Conservation (phyloP, 768 basidiomycete genomes). For the Serendipita sp. region DNA sequence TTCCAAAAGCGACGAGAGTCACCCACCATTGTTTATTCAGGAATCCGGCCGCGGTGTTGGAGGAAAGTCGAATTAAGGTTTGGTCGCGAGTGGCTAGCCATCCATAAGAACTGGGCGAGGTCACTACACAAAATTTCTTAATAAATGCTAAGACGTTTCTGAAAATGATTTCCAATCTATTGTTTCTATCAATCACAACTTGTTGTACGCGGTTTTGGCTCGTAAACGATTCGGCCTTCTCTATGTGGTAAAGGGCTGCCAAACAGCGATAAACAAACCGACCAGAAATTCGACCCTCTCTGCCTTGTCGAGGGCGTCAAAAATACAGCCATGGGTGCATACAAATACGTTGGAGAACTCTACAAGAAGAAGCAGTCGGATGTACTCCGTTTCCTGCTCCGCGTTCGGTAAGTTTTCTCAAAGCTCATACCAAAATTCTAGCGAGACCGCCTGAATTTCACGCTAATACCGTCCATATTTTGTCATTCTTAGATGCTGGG, state of each 20-base stretch:
- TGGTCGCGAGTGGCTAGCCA: too few species aligned
- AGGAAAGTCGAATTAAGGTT: too few species aligned
- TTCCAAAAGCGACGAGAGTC: too few species aligned
- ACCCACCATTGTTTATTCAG: too few species aligned
- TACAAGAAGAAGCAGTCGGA: slow-evolving; percentile 99
- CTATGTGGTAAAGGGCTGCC: background rate
- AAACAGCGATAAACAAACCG: slow-evolving; percentile 3
- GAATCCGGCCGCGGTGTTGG: too few species aligned
- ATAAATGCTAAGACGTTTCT: background rate
- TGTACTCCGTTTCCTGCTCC: slow-evolving; percentile 93
- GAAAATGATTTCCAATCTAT: background rate
- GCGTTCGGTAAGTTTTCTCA: slow-evolving; percentile 56
- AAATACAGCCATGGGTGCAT: slow-evolving; percentile 61
- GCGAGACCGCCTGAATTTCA: background rate
- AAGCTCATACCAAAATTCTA: background rate
- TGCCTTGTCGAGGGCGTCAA: too few species aligned
- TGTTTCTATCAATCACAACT: background rate
- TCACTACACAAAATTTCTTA: background rate
- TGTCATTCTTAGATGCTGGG: slow-evolving; percentile 69
- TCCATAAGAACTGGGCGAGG: too few species aligned
- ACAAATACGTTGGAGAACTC: slow-evolving; percentile 93
- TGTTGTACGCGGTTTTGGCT: too few species aligned
- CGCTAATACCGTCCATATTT: background rate
- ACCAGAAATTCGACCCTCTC: background rate
- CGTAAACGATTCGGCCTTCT: background rate